Conservation (phyloP, 1,284 basidiomycete genomes). For the Grifola frondosa region DNA sequence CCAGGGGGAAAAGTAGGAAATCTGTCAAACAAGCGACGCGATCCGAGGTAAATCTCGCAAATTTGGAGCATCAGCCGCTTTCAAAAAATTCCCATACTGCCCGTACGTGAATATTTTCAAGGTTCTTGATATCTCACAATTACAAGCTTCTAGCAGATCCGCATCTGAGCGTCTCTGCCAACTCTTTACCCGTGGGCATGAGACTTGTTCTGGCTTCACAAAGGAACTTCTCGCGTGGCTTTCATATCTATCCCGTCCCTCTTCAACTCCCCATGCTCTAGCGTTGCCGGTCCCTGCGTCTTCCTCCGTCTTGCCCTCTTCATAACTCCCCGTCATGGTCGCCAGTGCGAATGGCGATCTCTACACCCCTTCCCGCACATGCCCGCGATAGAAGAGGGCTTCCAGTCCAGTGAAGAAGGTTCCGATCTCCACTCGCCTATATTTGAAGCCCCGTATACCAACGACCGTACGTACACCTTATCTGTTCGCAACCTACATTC, state of each 20-base stretch:
- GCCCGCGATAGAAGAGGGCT: constrained; percentile 58
- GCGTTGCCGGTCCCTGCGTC: constrained; percentile 29
- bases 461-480: constrained; percentile 35
- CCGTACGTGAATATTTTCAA: constrained; percentile 27
- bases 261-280: constrained; percentile 34
- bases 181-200: constrained; percentile 31
- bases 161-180: constrained; percentile 29
- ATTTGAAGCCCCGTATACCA: constrained; percentile 49
- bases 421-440: constrained; percentile 70
- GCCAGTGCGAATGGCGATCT: constrained; percentile 51
- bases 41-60: too few species aligned
- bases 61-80: constrained; percentile 11
- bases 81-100: constrained; percentile 19
- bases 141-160: constrained; percentile 31
- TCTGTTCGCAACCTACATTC: constrained; percentile 22
- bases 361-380: constrained; percentile 53
- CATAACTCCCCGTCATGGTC: constrained; percentile 45
- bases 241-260: constrained; percentile 35
- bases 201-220: constrained; percentile 31
- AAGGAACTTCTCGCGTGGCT: constrained; percentile 32
- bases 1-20: too few species aligned
- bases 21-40: too few species aligned
- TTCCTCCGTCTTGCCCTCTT: constrained; percentile 20
- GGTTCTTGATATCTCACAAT: constrained; percentile 23
- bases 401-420: constrained; percentile 69